Percentiles rank a stretch among this genome's conserved stretches.
Evolutionary conservation across 371 early-diverging fungal species (phyloP).

Genomic region (Rhizopus delemar): DNA sequence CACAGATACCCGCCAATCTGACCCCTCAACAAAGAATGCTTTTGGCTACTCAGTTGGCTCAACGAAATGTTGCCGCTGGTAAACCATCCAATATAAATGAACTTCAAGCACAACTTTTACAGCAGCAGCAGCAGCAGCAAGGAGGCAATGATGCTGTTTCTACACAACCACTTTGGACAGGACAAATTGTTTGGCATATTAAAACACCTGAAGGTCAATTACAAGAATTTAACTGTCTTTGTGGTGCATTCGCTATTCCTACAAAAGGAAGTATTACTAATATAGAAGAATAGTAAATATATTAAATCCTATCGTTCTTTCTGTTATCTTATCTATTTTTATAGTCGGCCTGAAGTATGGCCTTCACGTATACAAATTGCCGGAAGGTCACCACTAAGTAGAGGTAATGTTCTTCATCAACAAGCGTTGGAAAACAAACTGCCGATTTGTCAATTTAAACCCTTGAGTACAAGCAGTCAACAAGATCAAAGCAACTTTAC

Average conservation of each 20-base stretch:
- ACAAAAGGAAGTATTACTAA: constrained; percentile 36
- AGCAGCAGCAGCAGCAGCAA: constrained; percentile 30
- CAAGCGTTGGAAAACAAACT: constrained; percentile 50
- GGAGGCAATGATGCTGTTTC: constrained; percentile 26
- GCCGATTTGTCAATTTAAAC: constrained; percentile 58
- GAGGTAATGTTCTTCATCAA: constrained; percentile 44
- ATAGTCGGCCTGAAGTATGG: constrained; percentile 50
- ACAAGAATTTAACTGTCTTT: constrained; percentile 50
- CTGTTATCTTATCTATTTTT: neutral
- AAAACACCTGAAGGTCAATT: constrained; percentile 38
- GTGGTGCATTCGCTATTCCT: constrained; percentile 53
- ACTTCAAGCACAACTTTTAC: constrained; percentile 14
- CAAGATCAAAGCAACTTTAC: constrained; percentile 56
- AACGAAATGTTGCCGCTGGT: constrained; percentile 14
- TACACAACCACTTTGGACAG: constrained; percentile 55
- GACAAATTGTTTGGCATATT: constrained; percentile 61
- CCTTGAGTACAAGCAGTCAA: constrained; percentile 39
- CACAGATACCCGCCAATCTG: constrained; percentile 29
- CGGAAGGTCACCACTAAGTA: constrained; percentile 49
- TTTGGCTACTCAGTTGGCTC: constrained; percentile 27
- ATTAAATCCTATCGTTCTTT: neutral
- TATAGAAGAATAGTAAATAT: constrained; percentile 59
- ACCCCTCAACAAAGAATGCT: constrained; percentile 29
- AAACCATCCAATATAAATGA: constrained; percentile 18
- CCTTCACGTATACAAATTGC: constrained; percentile 55